Percentiles rank a stretch among this genome's conserved stretches.
Conservation (phyloP, 2,329 filamentous ascomycete genomes). For the Epichloe scottii region DNA sequence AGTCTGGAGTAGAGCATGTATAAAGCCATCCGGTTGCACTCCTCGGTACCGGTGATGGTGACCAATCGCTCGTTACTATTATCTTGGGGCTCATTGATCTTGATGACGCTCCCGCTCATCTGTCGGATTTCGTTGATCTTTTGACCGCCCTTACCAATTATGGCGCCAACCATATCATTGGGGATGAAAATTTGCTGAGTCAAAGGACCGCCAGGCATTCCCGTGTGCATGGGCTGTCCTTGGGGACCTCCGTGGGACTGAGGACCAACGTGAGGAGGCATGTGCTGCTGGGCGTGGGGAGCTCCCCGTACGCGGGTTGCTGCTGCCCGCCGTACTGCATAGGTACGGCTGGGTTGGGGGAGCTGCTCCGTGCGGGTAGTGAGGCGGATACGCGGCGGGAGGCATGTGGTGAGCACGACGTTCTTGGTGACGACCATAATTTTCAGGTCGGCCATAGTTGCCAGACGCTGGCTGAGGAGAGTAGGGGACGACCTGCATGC, state of each 20-base stretch:
- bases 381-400: constrained; percentile 58
- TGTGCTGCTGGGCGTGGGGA: constrained; percentile 62
- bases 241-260: constrained; percentile 52
- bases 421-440: constrained; percentile 62
- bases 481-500: constrained; percentile 99
- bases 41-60: constrained; percentile 92
- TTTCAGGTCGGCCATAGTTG: constrained; percentile 83
- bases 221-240: constrained; percentile 61
- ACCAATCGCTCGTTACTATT: constrained; percentile 97
- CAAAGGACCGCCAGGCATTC: constrained; percentile 49
- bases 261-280: constrained; percentile 45
- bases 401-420: constrained; percentile 63
- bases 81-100: constrained; percentile 98
- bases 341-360: constrained; percentile 51
- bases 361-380: constrained; percentile 53
- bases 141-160: constrained; percentile 94
- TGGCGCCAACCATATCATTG: constrained; percentile 98
- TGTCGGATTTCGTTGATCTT: constrained; percentile 99
- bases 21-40: constrained; percentile 98
- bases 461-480: constrained; percentile 85
- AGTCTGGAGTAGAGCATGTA: constrained; percentile 98
- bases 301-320: constrained; percentile 67
- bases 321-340: constrained; percentile 73
- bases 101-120: constrained; percentile 94
- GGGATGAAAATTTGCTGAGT: constrained; percentile 99